These are phyloP conservation scores for Solanum boliviense DNA, from an alignment of 257 asterid genomes.

Conservation along the genomic window DNA sequence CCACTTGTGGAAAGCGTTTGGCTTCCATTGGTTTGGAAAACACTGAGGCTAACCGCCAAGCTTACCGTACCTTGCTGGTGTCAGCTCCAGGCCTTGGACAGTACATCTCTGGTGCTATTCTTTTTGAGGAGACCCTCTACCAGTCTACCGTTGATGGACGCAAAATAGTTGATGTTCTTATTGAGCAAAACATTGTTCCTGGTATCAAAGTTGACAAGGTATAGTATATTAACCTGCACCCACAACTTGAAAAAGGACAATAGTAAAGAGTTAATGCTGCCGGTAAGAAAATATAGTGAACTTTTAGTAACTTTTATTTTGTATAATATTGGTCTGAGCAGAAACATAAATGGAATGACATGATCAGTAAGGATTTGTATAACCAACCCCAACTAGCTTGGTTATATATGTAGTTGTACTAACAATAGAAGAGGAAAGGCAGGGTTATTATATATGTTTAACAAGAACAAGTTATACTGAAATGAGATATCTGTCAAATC, in stretches of 20 bases:
- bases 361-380: neutral
- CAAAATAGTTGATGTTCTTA: constrained; percentile 76
- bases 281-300: neutral
- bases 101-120: constrained; percentile 85
- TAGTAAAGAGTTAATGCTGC: neutral
- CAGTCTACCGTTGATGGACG: constrained; percentile 73
- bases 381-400: neutral
- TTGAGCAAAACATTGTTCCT: constrained; percentile 71
- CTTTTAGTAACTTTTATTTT: neutral
- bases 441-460: neutral
- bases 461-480: neutral
- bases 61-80: constrained; percentile 78
- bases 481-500: neutral
- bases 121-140: constrained; percentile 87
- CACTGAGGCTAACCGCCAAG: constrained; percentile 95
- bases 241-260: neutral
- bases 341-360: neutral
- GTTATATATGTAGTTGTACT: neutral
- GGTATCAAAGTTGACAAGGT: constrained; percentile 97
- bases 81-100: constrained; percentile 68
- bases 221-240: constrained; percentile 6
- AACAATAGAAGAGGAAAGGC: neutral
- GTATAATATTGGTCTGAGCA: neutral
- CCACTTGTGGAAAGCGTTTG: constrained; percentile 83
- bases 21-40: constrained; percentile 87